A percentile compares a stretch with the other conserved stretches of the same genome.
Conservation (phyloP, 768 basidiomycete species). For the Postia placenta region DNA sequence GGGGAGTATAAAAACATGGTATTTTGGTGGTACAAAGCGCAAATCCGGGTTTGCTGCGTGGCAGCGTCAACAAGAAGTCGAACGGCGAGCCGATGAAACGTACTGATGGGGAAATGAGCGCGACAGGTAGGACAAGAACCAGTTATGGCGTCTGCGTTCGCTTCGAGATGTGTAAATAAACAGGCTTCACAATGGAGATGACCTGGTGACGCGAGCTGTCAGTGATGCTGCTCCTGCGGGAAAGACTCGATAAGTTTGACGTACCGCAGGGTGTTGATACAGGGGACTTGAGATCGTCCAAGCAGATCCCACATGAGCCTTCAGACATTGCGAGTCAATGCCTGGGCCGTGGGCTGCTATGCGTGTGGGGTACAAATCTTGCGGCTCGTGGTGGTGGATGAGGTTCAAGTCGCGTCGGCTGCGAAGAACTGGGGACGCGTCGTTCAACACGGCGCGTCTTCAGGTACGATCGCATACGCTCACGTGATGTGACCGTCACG, state of each 20-base stretch:
- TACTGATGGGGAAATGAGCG: conserved; percentile 22
- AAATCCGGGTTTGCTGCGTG: conserved; percentile 27
- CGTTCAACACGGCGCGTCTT: too few relatives aligned
- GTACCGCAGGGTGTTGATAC: conserved; percentile 27
- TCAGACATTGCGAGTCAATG: conserved; percentile 1
- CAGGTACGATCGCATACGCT: neutral
- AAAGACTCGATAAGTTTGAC: too few relatives aligned
- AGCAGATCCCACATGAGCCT: conserved; percentile 18
- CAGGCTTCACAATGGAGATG: conserved; percentile 28
- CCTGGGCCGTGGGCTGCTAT: neutral
- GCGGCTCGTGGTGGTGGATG: neutral
- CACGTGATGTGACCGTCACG: neutral
- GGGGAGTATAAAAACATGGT: conserved; percentile 41
- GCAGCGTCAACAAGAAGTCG: neutral
- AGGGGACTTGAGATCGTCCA: conserved; percentile 23
- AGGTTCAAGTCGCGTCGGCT: neutral
- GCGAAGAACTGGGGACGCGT: neutral
- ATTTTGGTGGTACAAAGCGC: conserved; percentile 41
- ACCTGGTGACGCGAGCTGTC: conserved; percentile 12
- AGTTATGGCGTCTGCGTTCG: conserved; percentile 20
- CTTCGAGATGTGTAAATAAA: conserved; percentile 19
- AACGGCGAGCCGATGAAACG: conserved; percentile 7
- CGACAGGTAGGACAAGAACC: conserved; percentile 28
- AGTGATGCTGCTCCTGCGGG: neutral
- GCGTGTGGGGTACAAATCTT: neutral